Conservation (phyloP, 2,329 filamentous ascomycete genomes). For the Lasiodiplodia gonubiensis region DNA sequence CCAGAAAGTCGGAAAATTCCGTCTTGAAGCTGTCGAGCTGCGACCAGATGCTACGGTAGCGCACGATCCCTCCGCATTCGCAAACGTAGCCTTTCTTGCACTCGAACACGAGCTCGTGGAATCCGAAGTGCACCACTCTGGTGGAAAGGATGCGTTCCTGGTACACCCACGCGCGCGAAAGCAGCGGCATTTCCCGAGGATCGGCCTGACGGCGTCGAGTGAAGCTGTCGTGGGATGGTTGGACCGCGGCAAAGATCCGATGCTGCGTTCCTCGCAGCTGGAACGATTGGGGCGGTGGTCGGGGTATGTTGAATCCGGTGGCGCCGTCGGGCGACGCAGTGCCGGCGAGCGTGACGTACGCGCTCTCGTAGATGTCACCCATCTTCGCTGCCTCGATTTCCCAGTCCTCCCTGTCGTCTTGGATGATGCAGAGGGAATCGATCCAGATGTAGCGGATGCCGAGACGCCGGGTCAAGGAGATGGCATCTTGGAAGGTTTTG, state of each 20-base stretch:
- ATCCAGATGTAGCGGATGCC: slow-evolving; percentile 31
- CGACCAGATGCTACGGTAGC: slow-evolving; percentile 12
- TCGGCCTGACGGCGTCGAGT: background rate
- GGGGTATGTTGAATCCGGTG: background rate
- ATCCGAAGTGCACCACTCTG: slow-evolving; percentile 14
- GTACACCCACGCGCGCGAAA: slow-evolving; percentile 20
- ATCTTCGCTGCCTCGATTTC: slow-evolving; percentile 15
- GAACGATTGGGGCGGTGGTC: background rate
- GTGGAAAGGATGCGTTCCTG: slow-evolving; percentile 21
- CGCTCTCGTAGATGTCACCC: slow-evolving; percentile 16
- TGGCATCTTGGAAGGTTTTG: slow-evolving; percentile 30
- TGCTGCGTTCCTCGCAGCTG: background rate
- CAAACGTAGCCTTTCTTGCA: slow-evolving; percentile 1
- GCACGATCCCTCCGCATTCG: slow-evolving; percentile 21
- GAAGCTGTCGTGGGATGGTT: slow-evolving; percentile 7
- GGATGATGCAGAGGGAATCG: slow-evolving; percentile 29
- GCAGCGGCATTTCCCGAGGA: slow-evolving; percentile 1
- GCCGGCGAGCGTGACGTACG: slow-evolving; percentile 18
- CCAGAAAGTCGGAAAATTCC: background rate
- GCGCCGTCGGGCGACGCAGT: background rate
- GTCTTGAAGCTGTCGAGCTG: background rate
- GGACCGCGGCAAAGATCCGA: background rate
- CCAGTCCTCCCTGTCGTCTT: slow-evolving; percentile 27
- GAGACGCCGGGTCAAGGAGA: slow-evolving; percentile 8
- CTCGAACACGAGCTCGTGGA: slow-evolving; percentile 10